phyloP scores from a whole-genome alignment of 2,329 filamentous ascomycete species.

The Parafenestella ontariensis region DNA sequence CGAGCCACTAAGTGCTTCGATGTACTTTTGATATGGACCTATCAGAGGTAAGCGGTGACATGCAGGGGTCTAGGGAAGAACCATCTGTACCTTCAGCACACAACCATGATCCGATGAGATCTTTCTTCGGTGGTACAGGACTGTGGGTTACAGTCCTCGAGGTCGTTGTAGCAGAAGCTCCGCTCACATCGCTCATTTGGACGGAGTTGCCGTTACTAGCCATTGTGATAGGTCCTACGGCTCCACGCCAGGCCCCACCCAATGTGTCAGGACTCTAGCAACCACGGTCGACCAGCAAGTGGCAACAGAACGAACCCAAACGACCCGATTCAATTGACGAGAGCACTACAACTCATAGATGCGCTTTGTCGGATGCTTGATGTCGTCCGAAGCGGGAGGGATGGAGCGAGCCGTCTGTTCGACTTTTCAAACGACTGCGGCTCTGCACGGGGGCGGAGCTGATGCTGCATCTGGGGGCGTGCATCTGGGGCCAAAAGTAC shows the following conservation, averaged over 20 bases:
- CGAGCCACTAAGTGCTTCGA: constrained; percentile 34
- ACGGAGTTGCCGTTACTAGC: neutral
- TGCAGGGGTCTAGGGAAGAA: neutral
- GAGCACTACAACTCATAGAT: no score
- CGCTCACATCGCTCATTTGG: constrained; percentile 5
- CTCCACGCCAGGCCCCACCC: neutral
- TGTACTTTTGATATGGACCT: constrained; percentile 41
- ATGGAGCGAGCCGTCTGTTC: constrained; percentile 14
- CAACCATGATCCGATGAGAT: constrained; percentile 33
- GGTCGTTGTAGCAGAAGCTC: constrained; percentile 3
- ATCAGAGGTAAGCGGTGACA: constrained; percentile 8
- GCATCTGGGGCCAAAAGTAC: constrained; percentile 23
- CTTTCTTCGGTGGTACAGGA: neutral
- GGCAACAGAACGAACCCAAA: neutral
- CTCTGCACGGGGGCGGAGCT: constrained; percentile 31
- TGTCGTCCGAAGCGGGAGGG: constrained; percentile 5
- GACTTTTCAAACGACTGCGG: constrained; percentile 27
- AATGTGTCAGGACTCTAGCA: neutral
- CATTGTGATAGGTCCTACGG: constrained; percentile 2
- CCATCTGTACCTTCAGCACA: constrained; percentile 31
- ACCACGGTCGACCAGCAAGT: neutral
- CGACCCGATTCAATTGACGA: neutral
- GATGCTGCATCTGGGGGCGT: constrained; percentile 19
- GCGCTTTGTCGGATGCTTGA: neutral
- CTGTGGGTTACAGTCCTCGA: constrained; percentile 6